Conservation (phyloP, 352 stramenopile genomes). For the Blastocystis sp. region DNA sequence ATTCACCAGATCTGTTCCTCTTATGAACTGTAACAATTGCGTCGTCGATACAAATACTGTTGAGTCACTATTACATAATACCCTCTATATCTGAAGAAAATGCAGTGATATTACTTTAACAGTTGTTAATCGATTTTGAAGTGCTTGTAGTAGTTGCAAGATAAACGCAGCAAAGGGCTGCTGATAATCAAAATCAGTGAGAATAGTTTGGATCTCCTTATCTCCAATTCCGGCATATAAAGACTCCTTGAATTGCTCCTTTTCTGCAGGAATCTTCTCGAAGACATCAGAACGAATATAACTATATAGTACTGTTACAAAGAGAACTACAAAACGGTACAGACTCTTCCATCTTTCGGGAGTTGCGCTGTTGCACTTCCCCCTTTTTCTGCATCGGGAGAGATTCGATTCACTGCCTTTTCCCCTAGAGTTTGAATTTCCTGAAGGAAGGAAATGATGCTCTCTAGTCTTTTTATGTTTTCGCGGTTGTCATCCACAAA, state of each 20-base stretch:
- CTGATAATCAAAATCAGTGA: background rate
- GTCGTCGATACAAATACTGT: background rate
- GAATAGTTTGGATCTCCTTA: background rate
- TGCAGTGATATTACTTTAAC: background rate
- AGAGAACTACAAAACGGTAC: background rate
- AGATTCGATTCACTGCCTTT: background rate
- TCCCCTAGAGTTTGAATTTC: background rate
- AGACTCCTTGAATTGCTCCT: no score
- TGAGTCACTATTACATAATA: no score
- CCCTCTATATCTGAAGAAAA: background rate
- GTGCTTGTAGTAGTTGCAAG: background rate
- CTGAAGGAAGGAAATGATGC: background rate
- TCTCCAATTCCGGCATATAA: background rate
- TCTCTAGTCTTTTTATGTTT: background rate
- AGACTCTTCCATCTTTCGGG: background rate
- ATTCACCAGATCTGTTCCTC: background rate
- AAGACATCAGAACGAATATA: background rate
- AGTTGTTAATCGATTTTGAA: background rate
- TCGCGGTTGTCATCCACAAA: background rate
- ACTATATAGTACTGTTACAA: background rate
- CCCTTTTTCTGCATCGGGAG: background rate
- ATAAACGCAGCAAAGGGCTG: background rate
- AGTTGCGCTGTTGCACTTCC: background rate
- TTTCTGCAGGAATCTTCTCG: background rate
- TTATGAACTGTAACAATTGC: background rate